These are phyloP conservation scores for Monoraphidium neglectum DNA, from an alignment of 139 green algal genomes.

Conservation along the genomic window DNA sequence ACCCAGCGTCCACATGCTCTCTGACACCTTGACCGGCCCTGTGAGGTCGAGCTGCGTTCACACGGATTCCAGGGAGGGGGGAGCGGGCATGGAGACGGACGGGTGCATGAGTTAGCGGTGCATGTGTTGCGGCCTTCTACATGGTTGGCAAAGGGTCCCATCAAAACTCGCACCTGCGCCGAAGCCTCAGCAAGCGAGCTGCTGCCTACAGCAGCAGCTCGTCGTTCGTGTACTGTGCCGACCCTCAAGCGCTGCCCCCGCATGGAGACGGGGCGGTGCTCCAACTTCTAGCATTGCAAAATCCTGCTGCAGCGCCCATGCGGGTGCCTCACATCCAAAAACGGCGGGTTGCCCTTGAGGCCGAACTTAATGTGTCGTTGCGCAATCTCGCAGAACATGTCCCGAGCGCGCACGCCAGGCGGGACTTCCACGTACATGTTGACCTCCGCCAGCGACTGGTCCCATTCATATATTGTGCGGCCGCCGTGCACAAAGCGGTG, in stretches of 20 bases:
- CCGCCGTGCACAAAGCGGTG: constrained; percentile 63
- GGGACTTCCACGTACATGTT: constrained; percentile 75
- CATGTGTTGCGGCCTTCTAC: too few relatives aligned
- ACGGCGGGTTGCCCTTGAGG: constrained; percentile 79
- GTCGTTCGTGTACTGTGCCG: neutral
- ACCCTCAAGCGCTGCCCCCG: neutral
- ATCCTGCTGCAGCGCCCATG: too few relatives aligned
- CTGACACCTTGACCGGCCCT: constrained; percentile 63
- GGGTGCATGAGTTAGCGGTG: too few relatives aligned
- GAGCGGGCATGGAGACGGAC: neutral
- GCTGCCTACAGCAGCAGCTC: too few relatives aligned
- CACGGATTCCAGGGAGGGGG: neutral
- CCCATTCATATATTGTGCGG: constrained; percentile 86
- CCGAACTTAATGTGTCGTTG: constrained; percentile 65
- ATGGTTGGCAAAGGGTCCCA: too few relatives aligned
- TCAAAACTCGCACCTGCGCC: too few relatives aligned
- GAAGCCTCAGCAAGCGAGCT: too few relatives aligned
- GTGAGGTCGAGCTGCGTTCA: constrained; percentile 63
- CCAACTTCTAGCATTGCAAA: too few relatives aligned
- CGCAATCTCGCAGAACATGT: constrained; percentile 69
- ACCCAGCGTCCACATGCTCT: constrained; percentile 91
- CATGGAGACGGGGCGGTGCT: neutral
- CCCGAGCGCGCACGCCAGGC: constrained; percentile 64
- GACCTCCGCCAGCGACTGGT: constrained; percentile 74
- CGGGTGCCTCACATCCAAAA: constrained; percentile 70